Conservation (phyloP, 371 early-diverging fungal genomes). For the Rhizopus stolonifer region DNA sequence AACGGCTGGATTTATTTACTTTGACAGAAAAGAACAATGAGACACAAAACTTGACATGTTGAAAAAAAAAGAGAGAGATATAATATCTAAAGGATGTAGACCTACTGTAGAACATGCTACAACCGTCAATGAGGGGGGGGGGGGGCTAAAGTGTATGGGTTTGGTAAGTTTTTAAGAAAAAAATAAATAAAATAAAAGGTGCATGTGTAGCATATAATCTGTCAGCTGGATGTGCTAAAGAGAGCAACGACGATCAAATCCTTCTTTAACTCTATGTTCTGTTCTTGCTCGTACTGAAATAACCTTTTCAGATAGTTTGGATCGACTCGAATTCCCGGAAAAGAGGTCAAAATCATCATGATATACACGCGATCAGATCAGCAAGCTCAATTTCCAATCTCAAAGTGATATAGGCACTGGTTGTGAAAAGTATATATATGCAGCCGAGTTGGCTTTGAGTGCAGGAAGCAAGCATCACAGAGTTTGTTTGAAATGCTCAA, state of each 20-base stretch:
- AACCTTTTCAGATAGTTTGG: no score
- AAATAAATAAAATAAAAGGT: neutral
- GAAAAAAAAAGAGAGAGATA: no score
- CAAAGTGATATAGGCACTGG: slow-evolving; percentile 44
- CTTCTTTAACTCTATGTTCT: slow-evolving; percentile 15
- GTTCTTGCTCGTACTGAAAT: neutral
- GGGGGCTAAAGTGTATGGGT: slow-evolving; percentile 56
- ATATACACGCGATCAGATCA: slow-evolving; percentile 21
- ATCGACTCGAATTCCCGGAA: neutral
- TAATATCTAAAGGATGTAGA: slow-evolving; percentile 27
- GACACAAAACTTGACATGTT: slow-evolving; percentile 13
- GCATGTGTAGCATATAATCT: neutral
- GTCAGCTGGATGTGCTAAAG: slow-evolving; percentile 45
- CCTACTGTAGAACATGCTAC: slow-evolving; percentile 49
- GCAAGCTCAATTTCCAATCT: slow-evolving; percentile 35
- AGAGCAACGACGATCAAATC: slow-evolving; percentile 15
- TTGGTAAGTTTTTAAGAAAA: no score
- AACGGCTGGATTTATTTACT: slow-evolving; percentile 45
- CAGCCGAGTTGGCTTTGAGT: slow-evolving; percentile 46
- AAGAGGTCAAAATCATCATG: neutral
- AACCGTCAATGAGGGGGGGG: slow-evolving; percentile 49
- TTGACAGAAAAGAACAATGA: slow-evolving; percentile 45
- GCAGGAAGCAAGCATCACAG: slow-evolving; percentile 54
- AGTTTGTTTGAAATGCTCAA: slow-evolving; percentile 40
- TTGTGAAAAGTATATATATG: slow-evolving; percentile 48